A percentile compares a stretch with the other conserved stretches of the same genome.
Conservation (phyloP, 257 asterid species). For the Nicotiana attenuata region DNA sequence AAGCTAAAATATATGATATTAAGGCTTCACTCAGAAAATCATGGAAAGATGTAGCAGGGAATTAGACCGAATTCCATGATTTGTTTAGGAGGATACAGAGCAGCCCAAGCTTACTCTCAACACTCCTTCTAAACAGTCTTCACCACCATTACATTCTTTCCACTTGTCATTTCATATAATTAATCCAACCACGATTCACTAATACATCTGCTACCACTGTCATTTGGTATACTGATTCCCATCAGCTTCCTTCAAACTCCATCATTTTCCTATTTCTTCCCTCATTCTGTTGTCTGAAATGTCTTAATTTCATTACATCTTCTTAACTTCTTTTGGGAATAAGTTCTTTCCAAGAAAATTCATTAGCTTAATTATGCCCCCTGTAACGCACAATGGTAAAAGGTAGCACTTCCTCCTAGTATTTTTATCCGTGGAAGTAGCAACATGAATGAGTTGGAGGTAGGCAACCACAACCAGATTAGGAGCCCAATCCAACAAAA, state of each 20-base stretch:
- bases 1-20: conserved; percentile 21
- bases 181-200: background rate
- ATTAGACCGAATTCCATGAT: no score
- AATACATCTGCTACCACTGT: background rate
- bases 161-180: background rate
- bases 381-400: background rate
- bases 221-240: background rate
- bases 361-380: no score
- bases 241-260: background rate
- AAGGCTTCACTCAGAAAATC: conserved; percentile 16
- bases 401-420: background rate
- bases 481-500: background rate
- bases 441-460: background rate
- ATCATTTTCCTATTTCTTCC: no score
- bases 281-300: no score
- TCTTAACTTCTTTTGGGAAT: no score
- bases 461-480: background rate
- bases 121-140: conserved; percentile 45
- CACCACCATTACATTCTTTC: conserved; percentile 32
- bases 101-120: conserved; percentile 52
- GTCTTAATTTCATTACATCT: no score
- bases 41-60: no score
- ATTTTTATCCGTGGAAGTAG: background rate
- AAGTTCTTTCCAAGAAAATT: no score
- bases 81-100: conserved; percentile 35